Evolutionary conservation across 106 monocot species (phyloP), one percentile per base, ranked within the genome.

Genomic region (Platanthera zijinensis): DNA sequence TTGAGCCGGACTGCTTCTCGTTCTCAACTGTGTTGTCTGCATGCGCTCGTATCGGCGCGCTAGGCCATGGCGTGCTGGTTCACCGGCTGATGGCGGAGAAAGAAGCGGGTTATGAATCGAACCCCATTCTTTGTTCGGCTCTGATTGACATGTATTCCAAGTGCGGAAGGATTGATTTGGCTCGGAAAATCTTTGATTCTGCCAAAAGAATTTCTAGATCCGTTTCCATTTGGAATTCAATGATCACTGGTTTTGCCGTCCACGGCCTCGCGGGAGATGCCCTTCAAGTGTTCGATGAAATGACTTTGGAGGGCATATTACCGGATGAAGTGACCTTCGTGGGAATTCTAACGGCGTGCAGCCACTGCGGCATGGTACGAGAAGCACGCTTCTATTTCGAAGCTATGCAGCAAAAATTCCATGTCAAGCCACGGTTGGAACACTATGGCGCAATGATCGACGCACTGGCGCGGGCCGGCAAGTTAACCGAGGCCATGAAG

Each of bases 131-230:
- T 12, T 59, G 59, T 51, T 80, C 90, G 10, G 86, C 90, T 47
- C 59, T 90, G 14, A 79, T 90, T 56, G 84, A 90, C 57, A 86
- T 90, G 90, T 90, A 90, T 45, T 52, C 86, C 11, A 90, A 90
- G 54, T 90, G 90, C 19, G 84, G 90, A 32, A 75, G 78, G 45
- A 80, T 86, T 9, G 84, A 83, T 14, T 17, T 68, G 21, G 82
- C 77, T 46, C 78, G 53, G 69, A 61, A 19, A 5, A 75, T 83
- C 15, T 90, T 90, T 45, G 73, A 78, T 19, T 12, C 48, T 14
- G 71, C 71, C 4, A 17, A 50, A 0, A 73, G 32, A 22, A 4
- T 46, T 5, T 4, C 80, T 22, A 52, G 68, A 0, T 90, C 90
- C 5, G n/a, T 66, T 11, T 66, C 12, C 12, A 47, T 90, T 17